phyloP scores from a whole-genome alignment of 768 basidiomycete genomes.

The Panus rudis region DNA sequence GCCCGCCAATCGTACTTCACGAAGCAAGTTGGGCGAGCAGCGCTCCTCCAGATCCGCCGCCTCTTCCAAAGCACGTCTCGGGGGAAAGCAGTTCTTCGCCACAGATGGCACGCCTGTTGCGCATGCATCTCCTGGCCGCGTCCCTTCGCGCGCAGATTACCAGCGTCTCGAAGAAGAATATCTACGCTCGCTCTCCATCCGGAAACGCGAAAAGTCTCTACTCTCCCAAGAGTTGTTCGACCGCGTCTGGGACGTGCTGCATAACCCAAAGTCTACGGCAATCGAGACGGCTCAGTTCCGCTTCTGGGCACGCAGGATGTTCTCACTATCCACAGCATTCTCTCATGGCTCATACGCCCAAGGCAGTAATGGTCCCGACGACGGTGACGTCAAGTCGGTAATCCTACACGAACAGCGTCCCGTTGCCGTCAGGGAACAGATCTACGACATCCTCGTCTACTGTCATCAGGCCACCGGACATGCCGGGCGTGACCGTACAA shows the following conservation, averaged over 20 bases:
- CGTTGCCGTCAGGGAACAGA: constrained; percentile 70
- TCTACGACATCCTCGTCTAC: constrained; percentile 72
- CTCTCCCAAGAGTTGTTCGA: constrained; percentile 67
- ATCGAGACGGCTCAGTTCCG: constrained; percentile 61
- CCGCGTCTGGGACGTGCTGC: constrained; percentile 63
- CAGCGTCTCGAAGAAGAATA: constrained; percentile 52
- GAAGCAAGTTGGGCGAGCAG: too few species aligned
- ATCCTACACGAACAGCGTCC: constrained; percentile 67
- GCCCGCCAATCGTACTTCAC: too few species aligned
- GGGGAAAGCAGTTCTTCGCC: too few species aligned
- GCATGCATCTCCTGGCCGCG: too few species aligned
- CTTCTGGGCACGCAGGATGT: constrained; percentile 84
- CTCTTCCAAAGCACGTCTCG: too few species aligned
- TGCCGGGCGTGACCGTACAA: constrained; percentile 77
- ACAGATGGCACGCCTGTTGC: too few species aligned
- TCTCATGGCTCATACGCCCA: constrained; percentile 12
- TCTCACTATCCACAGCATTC: constrained; percentile 39
- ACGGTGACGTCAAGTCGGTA: constrained; percentile 28
- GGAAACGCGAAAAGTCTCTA: constrained; percentile 62
- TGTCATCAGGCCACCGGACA: constrained; percentile 62
- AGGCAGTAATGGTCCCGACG: constrained; percentile 12
- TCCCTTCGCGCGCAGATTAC: constrained; percentile 59
- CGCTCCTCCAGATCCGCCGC: too few species aligned
- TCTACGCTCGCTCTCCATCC: constrained; percentile 47
- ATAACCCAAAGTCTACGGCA: constrained; percentile 40